Evolutionary conservation across 768 basidiomycete species (phyloP).

Genomic region (Cystobasidium onofrii): DNA sequence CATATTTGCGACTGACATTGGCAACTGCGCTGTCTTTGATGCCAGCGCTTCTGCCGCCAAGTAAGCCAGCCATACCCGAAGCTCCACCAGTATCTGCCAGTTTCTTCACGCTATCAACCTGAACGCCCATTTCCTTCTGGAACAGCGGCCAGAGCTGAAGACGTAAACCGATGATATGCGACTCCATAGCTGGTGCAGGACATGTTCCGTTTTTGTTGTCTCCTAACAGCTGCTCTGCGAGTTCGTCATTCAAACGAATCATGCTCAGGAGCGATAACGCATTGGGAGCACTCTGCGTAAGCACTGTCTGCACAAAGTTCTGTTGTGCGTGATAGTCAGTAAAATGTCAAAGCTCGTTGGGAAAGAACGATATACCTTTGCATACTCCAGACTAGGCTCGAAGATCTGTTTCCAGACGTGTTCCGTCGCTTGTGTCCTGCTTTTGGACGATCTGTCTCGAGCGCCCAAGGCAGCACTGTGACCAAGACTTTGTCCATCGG

Average conservation of each 20-base stretch:
- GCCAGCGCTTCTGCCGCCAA: conserved; percentile 50
- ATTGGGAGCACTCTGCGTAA: conserved; percentile 63
- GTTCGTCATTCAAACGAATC: conserved; percentile 79
- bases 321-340: conserved; percentile 43
- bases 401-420: conserved; percentile 82
- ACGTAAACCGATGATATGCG: conserved; percentile 69
- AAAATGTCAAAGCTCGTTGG: neutral
- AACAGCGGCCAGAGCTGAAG: conserved; percentile 89
- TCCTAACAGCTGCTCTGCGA: conserved; percentile 57
- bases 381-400: conserved; percentile 82
- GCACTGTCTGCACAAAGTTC: conserved; percentile 60
- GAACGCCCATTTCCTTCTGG: conserved; percentile 75
- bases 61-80: conserved; percentile 44
- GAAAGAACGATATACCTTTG: conserved; percentile 52
- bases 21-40: conserved; percentile 65
- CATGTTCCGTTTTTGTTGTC: neutral
- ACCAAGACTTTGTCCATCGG: neutral
- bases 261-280: conserved; percentile 73
- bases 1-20: conserved; percentile 60
- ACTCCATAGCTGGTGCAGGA: conserved; percentile 60
- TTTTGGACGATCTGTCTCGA: conserved; percentile 49
- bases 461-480: neutral
- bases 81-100: conserved; percentile 61
- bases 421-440: conserved; percentile 48
- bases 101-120: conserved; percentile 72